Conservation (phyloP, 805 yeast genomes). For the Diddensiella santjacobensis region DNA sequence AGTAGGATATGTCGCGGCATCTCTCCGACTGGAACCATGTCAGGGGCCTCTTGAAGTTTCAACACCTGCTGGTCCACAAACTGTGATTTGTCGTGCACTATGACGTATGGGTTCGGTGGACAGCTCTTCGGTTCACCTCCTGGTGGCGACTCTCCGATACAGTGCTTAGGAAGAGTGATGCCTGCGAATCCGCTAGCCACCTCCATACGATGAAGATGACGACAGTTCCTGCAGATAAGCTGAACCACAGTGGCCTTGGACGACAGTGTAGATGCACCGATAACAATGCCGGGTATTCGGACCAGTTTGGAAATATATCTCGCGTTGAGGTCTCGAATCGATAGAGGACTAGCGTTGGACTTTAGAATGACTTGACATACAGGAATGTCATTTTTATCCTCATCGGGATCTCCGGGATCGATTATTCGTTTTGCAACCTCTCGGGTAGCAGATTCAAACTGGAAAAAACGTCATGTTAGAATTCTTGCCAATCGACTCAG, state of each 20-base stretch:
- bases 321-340: slow-evolving; percentile 80
- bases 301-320: slow-evolving; percentile 87
- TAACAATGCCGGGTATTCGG: slow-evolving; percentile 87
- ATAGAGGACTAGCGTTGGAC: slow-evolving; percentile 65
- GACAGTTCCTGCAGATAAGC: slow-evolving; percentile 82
- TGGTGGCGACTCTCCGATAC: slow-evolving; percentile 55
- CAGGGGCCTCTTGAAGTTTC: slow-evolving; percentile 96
- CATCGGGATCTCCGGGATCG: slow-evolving; percentile 20
- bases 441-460: slow-evolving; percentile 55
- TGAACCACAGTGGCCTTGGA: slow-evolving; percentile 84
- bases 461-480: neutral
- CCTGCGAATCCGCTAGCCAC: slow-evolving; percentile 69
- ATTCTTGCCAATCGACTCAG: neutral
- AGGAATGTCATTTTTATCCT: slow-evolving; percentile 58
- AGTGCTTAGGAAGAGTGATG: slow-evolving; percentile 60
- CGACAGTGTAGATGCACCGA: slow-evolving; percentile 81
- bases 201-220: slow-evolving; percentile 65
- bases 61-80: slow-evolving; percentile 93
- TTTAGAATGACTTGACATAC: slow-evolving; percentile 75
- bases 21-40: slow-evolving; percentile 98
- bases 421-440: slow-evolving; percentile 71
- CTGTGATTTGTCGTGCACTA: slow-evolving; percentile 89
- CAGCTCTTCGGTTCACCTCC: slow-evolving; percentile 52
- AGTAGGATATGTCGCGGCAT: slow-evolving; percentile 91
- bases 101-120: slow-evolving; percentile 88